Evolutionary conservation across 208 protist genomes (phyloP), one percentile per base, ranked within the genome.

Genomic region (Trypanosoma vivax): DNA sequence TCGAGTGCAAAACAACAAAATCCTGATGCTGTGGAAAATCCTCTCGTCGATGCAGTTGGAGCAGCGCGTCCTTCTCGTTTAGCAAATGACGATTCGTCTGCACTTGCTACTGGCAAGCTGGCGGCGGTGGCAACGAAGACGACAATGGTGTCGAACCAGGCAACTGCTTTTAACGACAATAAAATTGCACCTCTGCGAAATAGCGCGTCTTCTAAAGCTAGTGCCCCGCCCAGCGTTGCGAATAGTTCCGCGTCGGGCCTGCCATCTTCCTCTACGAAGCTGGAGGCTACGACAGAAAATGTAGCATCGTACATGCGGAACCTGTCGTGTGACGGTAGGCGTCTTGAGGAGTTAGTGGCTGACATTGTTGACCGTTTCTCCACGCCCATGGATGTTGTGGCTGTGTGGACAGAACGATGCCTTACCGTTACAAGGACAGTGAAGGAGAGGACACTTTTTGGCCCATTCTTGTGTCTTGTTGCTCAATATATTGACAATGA

Each of bases 351-450:
- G 9, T 33, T 83, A 2, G 72, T 64, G 43, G 53, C 43, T 29
- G 60, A 68, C 25, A 62, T 88, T 21, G 59, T 73, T 27, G 64
- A 58, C 28, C 64, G 34, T 27, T 84, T 80, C 55, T 61, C 62
- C 28, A 67, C 73, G 49, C 55, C 75, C 34, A 50, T 73, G 40
- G 46, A 70, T 19, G 66, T 76, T 21, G 42, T 86, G 38, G 34
- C 34, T 16, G 31, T 67, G 14, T 92, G 85, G 85, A 38, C 79
- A 3, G 66, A 76, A 27, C 80, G 85, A 14, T 83, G 78, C 38
- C 43, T 92, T 21, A 76, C 70, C 13, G 79, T 92, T 41, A 65
- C 79, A 6, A 82, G 77, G 57, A 78, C 83, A 43, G 73, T 76
- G 38, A 76, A 73, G 53, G 61, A 69, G n/a, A 77, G 85, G 6